Evolutionary conservation across 495 filamentous ascomycete species (phyloP), one percentile per base, ranked within the genome.

Genomic region (Acidomyces sp.): DNA sequence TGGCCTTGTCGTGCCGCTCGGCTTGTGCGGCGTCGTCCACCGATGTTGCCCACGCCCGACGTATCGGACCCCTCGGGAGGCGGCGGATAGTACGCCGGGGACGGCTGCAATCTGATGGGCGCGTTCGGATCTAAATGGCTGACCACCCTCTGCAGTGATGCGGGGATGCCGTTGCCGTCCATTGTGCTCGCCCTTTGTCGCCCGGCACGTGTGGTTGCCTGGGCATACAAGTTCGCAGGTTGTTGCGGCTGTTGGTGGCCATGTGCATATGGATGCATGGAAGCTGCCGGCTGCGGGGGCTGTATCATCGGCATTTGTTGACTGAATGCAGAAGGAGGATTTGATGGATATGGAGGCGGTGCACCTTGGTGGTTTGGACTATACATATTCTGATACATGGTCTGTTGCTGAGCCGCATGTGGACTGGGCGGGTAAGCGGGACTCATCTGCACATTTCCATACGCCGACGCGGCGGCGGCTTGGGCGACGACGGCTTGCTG

Each of bases 41-140:
- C 48, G 3, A 51, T 72, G 49, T 75, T 79, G n/a, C 64, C 62
- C 22, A 70, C 56, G 24, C 64, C 72, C 18, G 69, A 58, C 47
- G 82, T 77, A 9, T 78, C 72, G 30, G 80, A 71, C 6, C 85
- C 87, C 46, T 94, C 90, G 2, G 83, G 74, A n/a, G 87, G 87
- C 6, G 90, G 90, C 12, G 90, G 92, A 51, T 95, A 96, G 59
- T 99, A 99, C 6, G 92, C 92, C 2, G 92, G 92, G 43, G 85
- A 94, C 4, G 92, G 92, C 55, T 99, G 92, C 27, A 94, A 60
- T 31, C 92, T 71, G 54, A 99, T 96, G 0, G 92, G 92, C 24
- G 86, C 83, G 43, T 74, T 95, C 4, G 92, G 92, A 55, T 99
- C 88, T 35, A 99, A 76, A 58, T 95, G 90, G 55, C 85, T 93